Base-by-base conservation (phyloP, 2,329 filamentous ascomycete species). In the Nemania bipapillata region DNA sequence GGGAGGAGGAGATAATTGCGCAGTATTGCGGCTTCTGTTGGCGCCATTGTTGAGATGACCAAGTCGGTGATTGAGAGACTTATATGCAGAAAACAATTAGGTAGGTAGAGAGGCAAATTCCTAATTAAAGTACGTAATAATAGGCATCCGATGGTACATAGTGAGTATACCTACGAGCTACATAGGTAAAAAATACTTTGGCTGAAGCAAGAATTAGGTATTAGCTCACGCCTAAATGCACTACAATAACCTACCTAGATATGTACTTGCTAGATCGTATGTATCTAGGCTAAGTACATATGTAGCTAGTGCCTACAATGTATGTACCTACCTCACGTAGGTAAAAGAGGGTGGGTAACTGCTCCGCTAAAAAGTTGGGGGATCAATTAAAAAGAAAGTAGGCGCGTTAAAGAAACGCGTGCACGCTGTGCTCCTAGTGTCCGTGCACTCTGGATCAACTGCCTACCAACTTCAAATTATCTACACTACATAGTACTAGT, bases 1-100 rank as follows among this genome's bases (percentile, higher is more conserved):
- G 93, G 92, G 32, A 90, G 85, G 40, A 96, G 86, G 66, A 97
- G 88, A 79, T 95, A 96, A 80, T 91, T 90, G 75, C 86, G 85
- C 59, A 97, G 86, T 72, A 97, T 92, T 30, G 89, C 86, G 64
- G 87, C 84, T 82, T 97, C 94, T 52, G 89, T 90, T 8, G 91
- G 90, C 3, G 92, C 83, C 91, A 94, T 93, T 68, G 70, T 83
- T 62, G 56, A 35, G 24, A 22, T 22, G 11, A 20, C 26, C 1
- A 20, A 24, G 24, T 45, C 30, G 65, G 26, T 49, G 17, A 28
- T 20, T 32, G 40, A 52, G 37, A 26, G 26, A 32, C n/a, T n/a
- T n/a, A n/a, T n/a, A n/a, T n/a, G 47, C 4, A 35, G 8, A 35
- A 32, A 53, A 28, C 12, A 15, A 49, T n/a, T n/a, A n/a, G n/a